Conservation (phyloP, 116 monocot species). For the Phalaenopsis hybrid region DNA sequence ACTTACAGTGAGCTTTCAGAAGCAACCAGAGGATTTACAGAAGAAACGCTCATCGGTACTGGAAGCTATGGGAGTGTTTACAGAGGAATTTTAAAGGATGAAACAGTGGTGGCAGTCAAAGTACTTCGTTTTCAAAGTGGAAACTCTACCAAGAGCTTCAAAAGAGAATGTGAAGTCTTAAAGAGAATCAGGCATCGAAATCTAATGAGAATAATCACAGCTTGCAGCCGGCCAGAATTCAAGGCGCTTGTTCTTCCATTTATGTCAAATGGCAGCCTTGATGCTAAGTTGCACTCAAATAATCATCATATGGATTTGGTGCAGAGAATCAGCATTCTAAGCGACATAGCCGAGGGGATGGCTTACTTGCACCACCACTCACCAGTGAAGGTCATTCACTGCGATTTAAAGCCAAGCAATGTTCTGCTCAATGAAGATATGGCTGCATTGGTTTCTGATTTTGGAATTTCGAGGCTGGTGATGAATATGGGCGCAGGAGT, state of each 20-base stretch:
- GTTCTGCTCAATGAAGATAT: conserved; percentile 22
- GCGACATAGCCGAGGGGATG: conserved; percentile 22
- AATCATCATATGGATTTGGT: conserved; percentile 7
- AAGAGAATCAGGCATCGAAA: conserved; percentile 26
- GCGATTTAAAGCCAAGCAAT: conserved; percentile 8
- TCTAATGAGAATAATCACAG: conserved; percentile 28
- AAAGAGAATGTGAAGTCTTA: conserved; percentile 25
- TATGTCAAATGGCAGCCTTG: conserved; percentile 29
- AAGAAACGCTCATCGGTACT: conserved; percentile 15
- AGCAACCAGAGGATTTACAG: conserved; percentile 37
- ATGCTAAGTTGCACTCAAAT: conserved; percentile 6
- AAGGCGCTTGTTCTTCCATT: conserved; percentile 29
- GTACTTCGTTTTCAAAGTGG: conserved; percentile 15
- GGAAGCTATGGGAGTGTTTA: conserved; percentile 33
- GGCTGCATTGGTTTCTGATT: conserved; percentile 21
- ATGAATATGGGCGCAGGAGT: conserved; percentile 7
- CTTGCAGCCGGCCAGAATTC: conserved; percentile 21
- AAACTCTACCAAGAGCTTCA: conserved; percentile 18
- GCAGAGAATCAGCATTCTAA: conserved; percentile 16
- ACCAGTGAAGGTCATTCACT: conserved; percentile 18
- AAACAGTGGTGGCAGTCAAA: conserved; percentile 30
- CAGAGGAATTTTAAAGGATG: conserved; percentile 19
- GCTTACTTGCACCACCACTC: conserved; percentile 21
- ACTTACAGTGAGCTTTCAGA: conserved; percentile 35
- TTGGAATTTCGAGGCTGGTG: conserved; percentile 22